Evolutionary conservation across 495 filamentous ascomycete genomes (phyloP), one percentile per base, ranked within the genome.

Genomic region (Penicillium maclennaniae): DNA sequence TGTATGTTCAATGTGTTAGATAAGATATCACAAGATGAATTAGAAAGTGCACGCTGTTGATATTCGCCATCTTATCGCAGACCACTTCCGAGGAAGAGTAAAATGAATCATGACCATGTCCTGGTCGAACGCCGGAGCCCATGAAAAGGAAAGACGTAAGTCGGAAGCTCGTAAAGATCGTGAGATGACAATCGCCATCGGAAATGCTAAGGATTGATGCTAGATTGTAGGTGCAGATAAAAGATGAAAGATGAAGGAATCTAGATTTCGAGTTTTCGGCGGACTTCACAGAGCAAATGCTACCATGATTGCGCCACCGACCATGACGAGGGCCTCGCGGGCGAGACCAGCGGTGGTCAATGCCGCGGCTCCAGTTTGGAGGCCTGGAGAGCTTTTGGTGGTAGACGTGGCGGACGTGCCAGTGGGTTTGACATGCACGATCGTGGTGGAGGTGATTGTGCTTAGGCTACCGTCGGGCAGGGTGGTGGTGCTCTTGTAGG

Each of bases 381-480:
- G 60, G 21, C 73, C 63, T 1, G 78, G 73, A 1, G 59, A 45
- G 7, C 58, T 53, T 1, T 54, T 52, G 15, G 62, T 62, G 43
- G 62, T 65, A 4, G 62, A 60, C 28, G 59, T 57, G 5, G 60
- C 62, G 4, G 68, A 55, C 0, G 31, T 45, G 14, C 65, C 61
- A 7, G 70, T 66, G 20, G 58, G 55, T 21, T 59, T 59, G 17
- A 63, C 66, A 36, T 68, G 66, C 31, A 80, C 67, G 15, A 80
- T 68, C 3, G 77, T 76, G 12, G 75, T 55, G 38, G 71, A 64
- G n/a, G 78, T 81, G 51, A 78, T 64, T 46, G 76, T 78, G 59
- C 64, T 72, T 26, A 71, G 45, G n/a, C 63, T 68, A 43, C 77
- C 89, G 61, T 97, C 87, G 20, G 92, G 80, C 2, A 92, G 83